Base-by-base conservation (phyloP, 768 basidiomycete species). In the Hygrophoropsis aurantiaca region DNA sequence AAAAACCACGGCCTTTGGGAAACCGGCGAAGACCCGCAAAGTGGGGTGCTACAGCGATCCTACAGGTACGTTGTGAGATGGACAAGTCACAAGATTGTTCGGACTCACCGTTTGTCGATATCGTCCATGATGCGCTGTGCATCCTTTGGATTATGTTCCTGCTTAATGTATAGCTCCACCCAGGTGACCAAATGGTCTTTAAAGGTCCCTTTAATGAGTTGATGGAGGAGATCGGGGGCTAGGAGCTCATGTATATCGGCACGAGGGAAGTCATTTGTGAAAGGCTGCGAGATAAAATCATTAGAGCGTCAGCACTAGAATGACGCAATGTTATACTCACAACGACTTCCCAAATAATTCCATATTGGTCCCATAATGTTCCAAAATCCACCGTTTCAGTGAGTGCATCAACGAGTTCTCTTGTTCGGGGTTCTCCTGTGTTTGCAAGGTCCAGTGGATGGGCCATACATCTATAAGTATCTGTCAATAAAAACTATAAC, bases 311-410 rank as follows among this genome's bases (percentile, higher is more conserved):
- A 15, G 24, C 13, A 15, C 37, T 16, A 19, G 18, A 16, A 26
- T 24, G 27, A n/a, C 27, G 9, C 23, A 41, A 20, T 41, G 23
- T 11, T 41, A 26, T 18, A 61, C 59, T 15, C 45, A 72, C 71
- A 11, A 67, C 30, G 35, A 73, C 44, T 26, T 66, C 60, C 3
- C 27, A 46, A 43, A 61, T 49, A 41, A 72, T 59, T 0, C 72
- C 70, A 52, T 59, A 68, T 0, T 66, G 47, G 30, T 64, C 58
- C 71, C 71, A 70, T 10, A 67, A 44, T 8, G 52, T 59, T 15
- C 55, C 55, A 2, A 56, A 61, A 38, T 66, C 58, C 46, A 58
- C 65, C n/a, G 33, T 36, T 2, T 53, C 44, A 6, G 67, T 52
- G 3, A 68, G 47, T 9, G 58, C 49, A 33, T 65, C 58, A 9